Evolutionary conservation across 345 rosid species (phyloP), one percentile per base, ranked within the genome.

Genomic region (Garcia nutans): DNA sequence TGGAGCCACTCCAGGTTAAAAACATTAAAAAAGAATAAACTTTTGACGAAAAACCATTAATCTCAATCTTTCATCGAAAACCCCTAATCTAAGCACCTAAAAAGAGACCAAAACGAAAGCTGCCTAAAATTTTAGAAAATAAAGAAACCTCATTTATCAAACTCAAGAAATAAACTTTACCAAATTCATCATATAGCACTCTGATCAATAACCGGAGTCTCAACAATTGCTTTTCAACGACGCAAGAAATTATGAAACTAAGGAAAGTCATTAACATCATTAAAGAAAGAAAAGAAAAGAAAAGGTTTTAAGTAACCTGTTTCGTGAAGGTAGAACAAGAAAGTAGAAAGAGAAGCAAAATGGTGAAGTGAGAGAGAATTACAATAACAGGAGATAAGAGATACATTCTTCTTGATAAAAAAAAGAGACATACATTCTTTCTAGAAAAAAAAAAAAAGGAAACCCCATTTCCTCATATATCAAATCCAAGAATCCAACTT

Each of bases 241-340:
- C 8, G 42, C 65, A 52, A 13, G 17, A 26, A 44, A 26, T 28
- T 5, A 24, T 28, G 22, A 23, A 74, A 79, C 54, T 10, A 72
- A 59, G 49, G 10, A 52, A 52, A 64, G 52, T 26, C 67, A 70
- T 63, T 19, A 61, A 59, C 13, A 24, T 31, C n/a, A 54, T 54
- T 6, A 54, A 50, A 11, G n/a, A 56, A 0, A 28, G 1, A 28
- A 28, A 28, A 45, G 11, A 16, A 10, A 28, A 50, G 33, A 19
- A 68, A 20, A 10, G 70, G 41, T 11, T 50, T 61, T 62, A 20
- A 54, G 81, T 56, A 76, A 91, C 96, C 96, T 86, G 96, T 80
- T 7, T 47, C 55, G 75, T 74, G 74, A 89, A 88, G 81, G 65
- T 74, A 52, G 75, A 33, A 82, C 77, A 84, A 68, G 86, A 89